A percentile compares a stretch with the other conserved stretches of the same genome.
These are phyloP conservation scores for Carex parvula DNA, from an alignment of 176 grass and related monocot genomes.

Conservation along the genomic window DNA sequence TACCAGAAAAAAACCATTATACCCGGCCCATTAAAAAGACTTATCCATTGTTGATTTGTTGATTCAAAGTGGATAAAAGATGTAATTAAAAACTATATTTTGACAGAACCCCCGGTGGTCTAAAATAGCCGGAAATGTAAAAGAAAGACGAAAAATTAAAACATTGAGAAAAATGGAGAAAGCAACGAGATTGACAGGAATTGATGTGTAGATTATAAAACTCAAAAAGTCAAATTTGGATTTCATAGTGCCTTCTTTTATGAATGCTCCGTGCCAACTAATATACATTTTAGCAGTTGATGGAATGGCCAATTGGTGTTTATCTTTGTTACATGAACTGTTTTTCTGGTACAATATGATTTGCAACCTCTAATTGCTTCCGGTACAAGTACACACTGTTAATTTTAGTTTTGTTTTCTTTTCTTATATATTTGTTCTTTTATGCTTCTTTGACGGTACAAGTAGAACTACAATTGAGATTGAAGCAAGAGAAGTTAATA, in stretches of 20 bases:
- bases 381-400: neutral
- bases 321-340: neutral
- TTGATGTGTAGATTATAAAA: neutral
- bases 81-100: neutral
- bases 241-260: neutral
- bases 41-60: constrained; percentile 3
- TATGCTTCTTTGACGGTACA: neutral
- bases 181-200: neutral
- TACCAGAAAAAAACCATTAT: neutral
- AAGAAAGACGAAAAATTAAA: neutral
- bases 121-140: neutral
- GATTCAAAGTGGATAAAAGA: constrained; percentile 1
- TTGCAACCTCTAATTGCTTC: neutral
- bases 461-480: neutral
- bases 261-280: constrained; percentile 6
- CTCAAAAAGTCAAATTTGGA: neutral
- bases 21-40: neutral
- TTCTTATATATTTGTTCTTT: neutral
- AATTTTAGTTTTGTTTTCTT: neutral
- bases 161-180: neutral
- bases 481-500: neutral
- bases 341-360: neutral
- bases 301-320: neutral
- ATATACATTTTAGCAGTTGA: neutral
- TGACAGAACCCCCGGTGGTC: neutral